Base-by-base conservation (phyloP, 306 rosid genomes). In the Hylodesmum podocarpum region DNA sequence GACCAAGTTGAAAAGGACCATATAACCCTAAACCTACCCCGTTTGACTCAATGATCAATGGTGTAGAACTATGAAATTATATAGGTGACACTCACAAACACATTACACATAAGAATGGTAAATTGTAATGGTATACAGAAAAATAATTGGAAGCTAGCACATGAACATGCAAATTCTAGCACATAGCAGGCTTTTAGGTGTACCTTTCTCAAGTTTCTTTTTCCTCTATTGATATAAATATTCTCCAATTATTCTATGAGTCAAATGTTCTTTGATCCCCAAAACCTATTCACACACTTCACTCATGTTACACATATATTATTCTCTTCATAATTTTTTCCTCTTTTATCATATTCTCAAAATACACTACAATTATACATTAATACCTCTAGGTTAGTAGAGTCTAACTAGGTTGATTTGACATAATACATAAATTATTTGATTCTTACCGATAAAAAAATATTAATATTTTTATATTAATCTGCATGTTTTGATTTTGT, bases 251-350 rank as follows among this genome's bases (percentile, higher is more conserved):
- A 84, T 81, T 65, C 67, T 80, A 73, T 61, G 86, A 85, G 89
- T 87, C 84, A 81, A 81, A 78, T 80, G 85, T 85, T 86, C 90
- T 80, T 84, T 78, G 87, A 82, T 90, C 87, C 85, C 79, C 74
- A 22, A 53, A 81, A 70, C 64, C 63, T 64, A 33, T 78, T 78
- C 86, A 71, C 51, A 74, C 70, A 68, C 58, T 68, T 83, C 19
- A 68, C 66, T 71, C 58, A 36, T 51, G 40, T 24, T 77, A 71
- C 29, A 22, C 21, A 55, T 2, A 49, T 47, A 1, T 21, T 6
- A 9, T 59, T 41, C 34, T 13, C 27, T 27, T 8, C 18, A 28
- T 4, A 55, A 24, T 63, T 54, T 82, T 34, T 43, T 21, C 12
- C 36, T 47, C 36, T n/a, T 64, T 14, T 49, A 76, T 28, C 73